phyloP scores from a whole-genome alignment of 139 green algal species.

The Pleodorina starrii region DNA sequence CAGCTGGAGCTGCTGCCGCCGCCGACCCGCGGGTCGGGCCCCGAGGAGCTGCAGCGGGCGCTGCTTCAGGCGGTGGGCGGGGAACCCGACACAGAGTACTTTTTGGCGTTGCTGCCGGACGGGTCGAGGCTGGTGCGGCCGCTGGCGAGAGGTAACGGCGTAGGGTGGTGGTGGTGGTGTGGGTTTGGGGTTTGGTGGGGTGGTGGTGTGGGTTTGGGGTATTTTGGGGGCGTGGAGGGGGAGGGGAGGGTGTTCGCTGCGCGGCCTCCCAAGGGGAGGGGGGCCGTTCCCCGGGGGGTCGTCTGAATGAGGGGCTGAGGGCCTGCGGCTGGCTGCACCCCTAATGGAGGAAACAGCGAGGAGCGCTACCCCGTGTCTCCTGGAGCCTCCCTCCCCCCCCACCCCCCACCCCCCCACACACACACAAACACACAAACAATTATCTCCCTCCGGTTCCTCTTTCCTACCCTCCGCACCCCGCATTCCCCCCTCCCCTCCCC shows the following conservation, averaged over 20 bases:
- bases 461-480: no score
- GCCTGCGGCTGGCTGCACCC: background rate
- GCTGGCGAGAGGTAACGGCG: constrained; percentile 69
- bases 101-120: constrained; percentile 85
- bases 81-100: constrained; percentile 86
- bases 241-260: background rate
- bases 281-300: no score
- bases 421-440: no score
- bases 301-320: background rate
- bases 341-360: no score
- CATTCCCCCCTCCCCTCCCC: no score
- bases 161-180: background rate
- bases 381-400: no score
- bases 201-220: background rate
- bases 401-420: no score
- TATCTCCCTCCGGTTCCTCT: no score
- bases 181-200: background rate
- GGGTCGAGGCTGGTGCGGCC: constrained; percentile 81
- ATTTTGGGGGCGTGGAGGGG: no score
- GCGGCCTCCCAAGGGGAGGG: background rate
- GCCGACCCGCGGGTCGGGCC: background rate
- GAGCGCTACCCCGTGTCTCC: no score
- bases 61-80: constrained; percentile 51
- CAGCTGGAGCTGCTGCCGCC: constrained; percentile 41
- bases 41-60: background rate